These are phyloP conservation scores for Blastomyces gilchristii DNA, from an alignment of 2,329 filamentous ascomycete genomes.

Conservation along the genomic window DNA sequence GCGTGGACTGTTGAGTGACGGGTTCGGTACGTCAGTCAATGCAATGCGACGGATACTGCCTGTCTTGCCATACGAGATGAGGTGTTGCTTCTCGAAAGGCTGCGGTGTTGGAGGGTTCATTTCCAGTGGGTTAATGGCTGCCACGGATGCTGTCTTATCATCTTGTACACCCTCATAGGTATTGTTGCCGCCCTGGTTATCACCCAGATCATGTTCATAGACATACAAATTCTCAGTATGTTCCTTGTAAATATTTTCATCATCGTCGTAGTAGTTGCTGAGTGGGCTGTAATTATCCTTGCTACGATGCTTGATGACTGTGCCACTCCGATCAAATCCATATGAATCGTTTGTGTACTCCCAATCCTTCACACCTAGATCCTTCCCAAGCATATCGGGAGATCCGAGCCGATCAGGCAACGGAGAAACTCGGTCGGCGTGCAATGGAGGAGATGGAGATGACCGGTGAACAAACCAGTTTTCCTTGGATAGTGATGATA, in stretches of 20 bases:
- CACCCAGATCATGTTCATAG: slow-evolving; percentile 28
- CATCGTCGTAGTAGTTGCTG: slow-evolving; percentile 25
- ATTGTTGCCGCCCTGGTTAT: slow-evolving; percentile 23
- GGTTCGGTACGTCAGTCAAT: slow-evolving; percentile 27
- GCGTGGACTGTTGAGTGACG: slow-evolving; percentile 22
- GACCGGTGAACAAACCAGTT: slow-evolving; percentile 36
- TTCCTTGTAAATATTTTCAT: slow-evolving; percentile 18
- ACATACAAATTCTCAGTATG: slow-evolving; percentile 19
- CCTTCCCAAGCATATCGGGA: slow-evolving; percentile 16
- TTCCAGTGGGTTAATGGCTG: slow-evolving; percentile 34
- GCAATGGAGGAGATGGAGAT: slow-evolving; percentile 21
- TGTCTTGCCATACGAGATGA: slow-evolving; percentile 19
- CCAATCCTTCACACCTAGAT: slow-evolving; percentile 14
- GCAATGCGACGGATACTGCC: slow-evolving; percentile 24
- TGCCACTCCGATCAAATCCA: slow-evolving; percentile 18
- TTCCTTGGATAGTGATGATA: slow-evolving; percentile 24
- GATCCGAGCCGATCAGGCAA: neutral
- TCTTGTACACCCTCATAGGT: slow-evolving; percentile 27
- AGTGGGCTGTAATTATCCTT: slow-evolving; percentile 32
- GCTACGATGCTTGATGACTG: slow-evolving; percentile 23
- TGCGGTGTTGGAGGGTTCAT: slow-evolving; percentile 39
- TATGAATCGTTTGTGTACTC: slow-evolving; percentile 1
- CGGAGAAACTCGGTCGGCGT: slow-evolving; percentile 3
- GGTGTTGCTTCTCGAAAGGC: slow-evolving; percentile 20
- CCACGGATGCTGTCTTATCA: slow-evolving; percentile 19